phyloP scores from a whole-genome alignment of 1,139 yeast genomes.

The Hansenula sp. region DNA sequence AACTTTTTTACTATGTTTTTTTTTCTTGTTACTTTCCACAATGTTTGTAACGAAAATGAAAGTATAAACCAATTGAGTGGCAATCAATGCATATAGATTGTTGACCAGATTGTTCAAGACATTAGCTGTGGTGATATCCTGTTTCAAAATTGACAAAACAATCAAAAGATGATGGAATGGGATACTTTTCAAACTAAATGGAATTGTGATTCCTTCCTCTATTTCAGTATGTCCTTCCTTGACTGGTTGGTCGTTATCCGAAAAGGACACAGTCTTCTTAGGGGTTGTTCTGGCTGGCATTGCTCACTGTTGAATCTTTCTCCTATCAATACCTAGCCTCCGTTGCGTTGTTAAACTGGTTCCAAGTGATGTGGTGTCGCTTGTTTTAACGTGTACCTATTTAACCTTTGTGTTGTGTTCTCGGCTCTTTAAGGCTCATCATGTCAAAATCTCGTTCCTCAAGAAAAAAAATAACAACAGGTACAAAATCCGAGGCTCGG shows the following conservation, averaged over 20 bases:
- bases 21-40: constrained; percentile 9
- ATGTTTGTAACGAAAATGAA: constrained; percentile 5
- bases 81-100: constrained; percentile 6
- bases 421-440: no score
- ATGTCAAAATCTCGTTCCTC: neutral
- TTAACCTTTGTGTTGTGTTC: no score
- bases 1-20: constrained; percentile 4
- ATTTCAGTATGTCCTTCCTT: constrained; percentile 22
- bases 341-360: no score
- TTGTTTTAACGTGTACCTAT: no score
- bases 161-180: constrained; percentile 49
- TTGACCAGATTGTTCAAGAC: constrained; percentile 4
- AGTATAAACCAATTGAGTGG: constrained; percentile 11
- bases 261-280: constrained; percentile 35
- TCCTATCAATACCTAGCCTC: no score
- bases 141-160: constrained; percentile 24
- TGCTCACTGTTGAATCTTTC: neutral
- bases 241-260: constrained; percentile 29
- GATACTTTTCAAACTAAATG: constrained; percentile 29
- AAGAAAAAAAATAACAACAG: neutral
- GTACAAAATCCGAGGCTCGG: neutral
- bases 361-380: no score
- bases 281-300: constrained; percentile 15
- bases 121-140: constrained; percentile 4
- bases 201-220: constrained; percentile 24